phyloP scores from a whole-genome alignment of 2,329 filamentous ascomycete genomes.

The Alternaria burnsii region DNA sequence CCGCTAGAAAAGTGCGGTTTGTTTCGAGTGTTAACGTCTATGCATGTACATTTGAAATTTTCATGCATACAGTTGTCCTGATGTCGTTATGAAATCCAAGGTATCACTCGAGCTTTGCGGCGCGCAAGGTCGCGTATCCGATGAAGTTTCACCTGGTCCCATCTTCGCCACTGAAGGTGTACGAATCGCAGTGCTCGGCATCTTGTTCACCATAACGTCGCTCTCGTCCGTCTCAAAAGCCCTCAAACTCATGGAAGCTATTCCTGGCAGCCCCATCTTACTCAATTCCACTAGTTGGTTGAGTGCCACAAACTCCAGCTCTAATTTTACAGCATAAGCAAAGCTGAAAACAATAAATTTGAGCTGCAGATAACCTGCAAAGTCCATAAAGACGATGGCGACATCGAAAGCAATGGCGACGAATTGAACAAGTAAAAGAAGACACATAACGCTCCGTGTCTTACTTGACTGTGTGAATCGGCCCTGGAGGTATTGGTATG shows the following conservation, averaged over 20 bases:
- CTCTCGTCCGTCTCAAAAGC: background rate
- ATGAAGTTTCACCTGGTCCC: background rate
- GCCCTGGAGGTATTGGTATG: slow-evolving; percentile 50
- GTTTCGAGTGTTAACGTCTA: background rate
- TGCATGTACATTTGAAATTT: background rate
- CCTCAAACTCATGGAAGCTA: background rate
- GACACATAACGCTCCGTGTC: slow-evolving; percentile 10
- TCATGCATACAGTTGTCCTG: background rate
- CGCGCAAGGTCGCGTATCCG: background rate
- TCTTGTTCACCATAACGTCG: background rate
- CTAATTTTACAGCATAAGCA: slow-evolving; percentile 54
- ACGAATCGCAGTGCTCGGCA: background rate
- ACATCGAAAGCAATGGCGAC: slow-evolving; percentile 19
- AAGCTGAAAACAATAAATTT: slow-evolving; percentile 41
- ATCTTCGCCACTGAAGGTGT: background rate
- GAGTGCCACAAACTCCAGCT: slow-evolving; percentile 62
- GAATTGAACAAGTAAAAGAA: slow-evolving; percentile 19
- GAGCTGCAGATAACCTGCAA: slow-evolving; percentile 10
- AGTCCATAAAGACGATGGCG: slow-evolving; percentile 16
- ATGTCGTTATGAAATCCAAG: background rate
- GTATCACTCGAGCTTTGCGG: background rate
- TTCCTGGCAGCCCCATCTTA: slow-evolving; percentile 6
- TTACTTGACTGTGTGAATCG: slow-evolving; percentile 24
- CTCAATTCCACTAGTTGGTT: slow-evolving; percentile 34
- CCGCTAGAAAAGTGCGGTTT: background rate